A percentile compares a stretch with the other conserved stretches of the same genome.
phyloP scores from a whole-genome alignment of 2,329 filamentous ascomycete species.

The Colletotrichum tanaceti region DNA sequence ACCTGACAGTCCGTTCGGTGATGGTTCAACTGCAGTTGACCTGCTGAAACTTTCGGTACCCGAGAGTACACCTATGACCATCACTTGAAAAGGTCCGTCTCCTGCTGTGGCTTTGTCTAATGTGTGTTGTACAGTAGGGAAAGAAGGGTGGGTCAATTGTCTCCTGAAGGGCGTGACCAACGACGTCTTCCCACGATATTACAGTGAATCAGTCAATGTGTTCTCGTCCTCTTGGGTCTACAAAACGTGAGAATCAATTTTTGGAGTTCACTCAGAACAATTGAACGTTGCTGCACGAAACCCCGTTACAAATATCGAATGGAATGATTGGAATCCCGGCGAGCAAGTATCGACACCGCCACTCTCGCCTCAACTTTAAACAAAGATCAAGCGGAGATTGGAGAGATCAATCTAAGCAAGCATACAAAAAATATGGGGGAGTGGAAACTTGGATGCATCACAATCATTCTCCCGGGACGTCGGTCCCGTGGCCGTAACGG shows the following conservation, averaged over 20 bases:
- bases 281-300: too few relatives aligned
- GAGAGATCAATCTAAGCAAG: too few relatives aligned
- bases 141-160: neutral
- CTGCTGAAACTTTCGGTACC: too few relatives aligned
- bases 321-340: too few relatives aligned
- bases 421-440: neutral
- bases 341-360: too few relatives aligned
- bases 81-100: neutral
- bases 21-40: too few relatives aligned
- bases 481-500: neutral
- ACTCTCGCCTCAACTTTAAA: neutral
- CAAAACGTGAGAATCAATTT: neutral
- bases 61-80: fast-evolving
- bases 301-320: too few relatives aligned
- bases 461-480: neutral
- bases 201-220: neutral
- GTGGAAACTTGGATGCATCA: neutral
- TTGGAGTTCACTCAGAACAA: neutral
- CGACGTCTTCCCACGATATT: fast-evolving
- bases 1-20: too few relatives aligned
- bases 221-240: neutral
- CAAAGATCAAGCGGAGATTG: neutral
- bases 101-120: neutral
- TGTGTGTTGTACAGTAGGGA: too few relatives aligned
- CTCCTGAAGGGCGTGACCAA: neutral